Base-by-base conservation (phyloP, 2,329 filamentous ascomycete species). In the Gaeumannomyces sp. region DNA sequence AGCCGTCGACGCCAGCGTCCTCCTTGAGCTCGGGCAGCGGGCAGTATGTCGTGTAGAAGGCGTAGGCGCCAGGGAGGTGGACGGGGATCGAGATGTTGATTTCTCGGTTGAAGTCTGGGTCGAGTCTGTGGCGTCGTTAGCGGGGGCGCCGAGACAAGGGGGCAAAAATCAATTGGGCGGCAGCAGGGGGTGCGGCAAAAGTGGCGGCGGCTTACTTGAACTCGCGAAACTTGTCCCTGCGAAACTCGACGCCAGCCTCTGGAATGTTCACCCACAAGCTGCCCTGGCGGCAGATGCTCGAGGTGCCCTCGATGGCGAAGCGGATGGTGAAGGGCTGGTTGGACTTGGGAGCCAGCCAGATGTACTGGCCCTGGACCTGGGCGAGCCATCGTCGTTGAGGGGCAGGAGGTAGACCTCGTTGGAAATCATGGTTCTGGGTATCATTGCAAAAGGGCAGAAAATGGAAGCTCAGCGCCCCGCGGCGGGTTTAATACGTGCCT, bases 201-300 rank as follows among this genome's bases (percentile, higher is more conserved):
- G 16, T 14, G 33, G 31, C 38, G 56, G 61, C 29, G 50, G 75
- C 89, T 76, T 83, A 97, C 94, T 92, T 94, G 84, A 90, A 96
- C 78, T 97, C 90, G 72, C 88, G 87, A 76, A 96, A 99, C 45
- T 84, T 83, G 72, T 90, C 83, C 70, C 95, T 89, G 69, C 87
- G 84, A 74, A 98, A 99, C 59, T 87, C 79, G 62, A 86, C 80
- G 66, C 89, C 93, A 71, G 88, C 82, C 67, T 89, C 85, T 10
- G 95, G 95, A 67, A 98, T 91, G 76, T 99, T 99, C 73, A 97
- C 90, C 94, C 95, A 99, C 68, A 99, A 83, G 74, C 91, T 97
- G 66, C 96, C 95, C 78, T 97, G 84, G 70, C 93, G 87, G 77
- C 93, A 97, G 81, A 99, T 95, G 67, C 94, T 97, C 74, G 94